phyloP scores from a whole-genome alignment of 371 early-diverging fungal species.

The Basidiobolus heterosporus region DNA sequence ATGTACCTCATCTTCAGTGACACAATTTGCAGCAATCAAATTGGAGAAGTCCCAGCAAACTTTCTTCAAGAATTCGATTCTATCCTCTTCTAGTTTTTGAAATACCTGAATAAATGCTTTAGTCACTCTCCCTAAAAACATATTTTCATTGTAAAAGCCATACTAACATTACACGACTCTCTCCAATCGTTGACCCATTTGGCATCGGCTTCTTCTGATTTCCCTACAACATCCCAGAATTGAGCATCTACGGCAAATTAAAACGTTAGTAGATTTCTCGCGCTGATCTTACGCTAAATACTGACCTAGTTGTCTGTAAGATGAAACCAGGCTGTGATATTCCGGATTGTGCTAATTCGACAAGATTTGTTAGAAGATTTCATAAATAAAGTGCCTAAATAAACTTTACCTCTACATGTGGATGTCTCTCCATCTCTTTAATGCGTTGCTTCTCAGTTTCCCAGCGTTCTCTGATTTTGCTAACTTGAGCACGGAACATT shows the following conservation, averaged over 20 bases:
- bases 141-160: background rate
- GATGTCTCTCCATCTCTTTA: background rate
- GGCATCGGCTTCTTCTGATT: slow-evolving; percentile 18
- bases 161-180: slow-evolving; percentile 20
- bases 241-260: slow-evolving; percentile 17
- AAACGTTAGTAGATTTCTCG: background rate
- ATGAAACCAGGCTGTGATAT: slow-evolving; percentile 12
- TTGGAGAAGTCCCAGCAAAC: slow-evolving; percentile 74
- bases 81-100: slow-evolving; percentile 73
- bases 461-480: slow-evolving; percentile 7
- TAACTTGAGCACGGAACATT: slow-evolving; percentile 12
- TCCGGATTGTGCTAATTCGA: slow-evolving; percentile 18
- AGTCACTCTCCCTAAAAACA: background rate
- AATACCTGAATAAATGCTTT: slow-evolving; percentile 2
- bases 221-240: slow-evolving; percentile 19
- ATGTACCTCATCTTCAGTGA: slow-evolving; percentile 61
- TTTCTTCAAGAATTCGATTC: slow-evolving; percentile 63
- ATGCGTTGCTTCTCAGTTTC: background rate
- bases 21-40: slow-evolving; percentile 58
- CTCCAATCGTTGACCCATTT: slow-evolving; percentile 28
- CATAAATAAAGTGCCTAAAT: background rate
- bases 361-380: slow-evolving; percentile 7
- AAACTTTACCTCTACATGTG: background rate
- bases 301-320: slow-evolving; percentile 2
- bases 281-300: background rate